Evolutionary conservation across 352 stramenopile species (phyloP), one percentile per base, ranked within the genome.

Genomic region (Globisporangium middletonii): DNA sequence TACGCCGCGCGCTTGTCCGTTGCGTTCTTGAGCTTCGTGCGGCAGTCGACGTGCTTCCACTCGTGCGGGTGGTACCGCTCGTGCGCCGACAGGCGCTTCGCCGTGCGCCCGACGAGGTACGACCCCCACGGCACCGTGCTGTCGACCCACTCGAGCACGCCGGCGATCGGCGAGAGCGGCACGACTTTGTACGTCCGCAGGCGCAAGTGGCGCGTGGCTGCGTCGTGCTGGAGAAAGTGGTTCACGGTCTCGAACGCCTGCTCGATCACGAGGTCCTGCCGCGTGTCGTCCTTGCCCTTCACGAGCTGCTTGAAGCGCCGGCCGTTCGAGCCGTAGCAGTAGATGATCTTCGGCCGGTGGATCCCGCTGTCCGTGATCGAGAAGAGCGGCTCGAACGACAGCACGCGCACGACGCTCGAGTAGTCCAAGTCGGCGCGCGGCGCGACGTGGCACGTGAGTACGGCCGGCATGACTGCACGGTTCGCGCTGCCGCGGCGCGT

Each of bases 61-160:
- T 98, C 95, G 8, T 96, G 77, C 23, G 92, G 96, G 52, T 98
- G 97, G 60, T 99, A 99, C 27, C 92, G 86, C 51, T 88, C 80
- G 65, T 98, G 95, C n/a, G 93, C 92, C 42, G 83, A 92, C 4
- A 80, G 69, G 7, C 57, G 62, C 38, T 79, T 91, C 2, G 52
- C 58, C 50, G 61, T 69, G 19, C 73, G 72, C 2, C 66, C 79
- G 7, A 89, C 77, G 9, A 99, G 70, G 72, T 97, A 98, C 3
- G 93, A 82, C 0, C 92, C 92, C 72, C 99, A 98, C 4, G 96
- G 85, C 27, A 95, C 83, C 1, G 97, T 99, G 62, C 98, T 89
- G 52, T 99, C 83, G 9, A 99, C 97, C 95, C 95, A 99, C 71
- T 99, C 97, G 6, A 99, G 73, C 50, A 99, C 94, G 33, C 98